Base-by-base conservation (phyloP, 306 rosid species). In the Vachellia pachyceras region DNA sequence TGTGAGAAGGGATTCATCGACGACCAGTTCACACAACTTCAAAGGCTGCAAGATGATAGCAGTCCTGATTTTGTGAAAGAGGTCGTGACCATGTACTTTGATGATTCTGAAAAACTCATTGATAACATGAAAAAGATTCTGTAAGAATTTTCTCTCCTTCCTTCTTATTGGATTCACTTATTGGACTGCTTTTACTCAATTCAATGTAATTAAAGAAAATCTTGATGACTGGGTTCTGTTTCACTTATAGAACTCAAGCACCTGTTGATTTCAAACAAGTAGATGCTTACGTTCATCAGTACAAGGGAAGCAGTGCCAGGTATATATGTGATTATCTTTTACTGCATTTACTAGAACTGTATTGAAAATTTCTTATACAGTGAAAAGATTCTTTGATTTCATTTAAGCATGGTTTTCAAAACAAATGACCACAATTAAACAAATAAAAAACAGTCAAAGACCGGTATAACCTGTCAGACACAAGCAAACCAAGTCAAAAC, bases 181-280 rank as follows among this genome's bases (percentile, higher is more conserved):
- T 20, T 44, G 55, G 74, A 22, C 55, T 69, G 47, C n/a, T 69
- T 44, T 68, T 40, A n/a, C 5, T 40, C 10, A 17, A 68, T 68
- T 18, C 9, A 5, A 42, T 69, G 74, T 18, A 20, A 67, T 67
- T 39, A 79, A 49, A 22, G 46, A 60, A 52, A 36, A 25, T 73
- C 36, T 17, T 76, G 72, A 80, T 76, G 72, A 80, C 8, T 64
- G 60, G 12, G 12, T 44, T 80, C 14, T 58, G 65, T 50, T 77
- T 54, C 74, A 69, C 74, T 35, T 44, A 2, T 69, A 69, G 74
- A 44, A 29, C 47, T 5, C 74, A 69, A 69, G n/a, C 74, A 42
- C 55, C 74, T 8, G 55, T 69, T 58, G 88, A 91, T 84, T 94
- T 88, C 88, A 87, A 86, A 66, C 93, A 90, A 86, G 82, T 94